Percentiles rank a stretch among this genome's conserved stretches.
phyloP scores from a whole-genome alignment of 2,329 filamentous ascomycete genomes.

The Trichoderma harzianum region DNA sequence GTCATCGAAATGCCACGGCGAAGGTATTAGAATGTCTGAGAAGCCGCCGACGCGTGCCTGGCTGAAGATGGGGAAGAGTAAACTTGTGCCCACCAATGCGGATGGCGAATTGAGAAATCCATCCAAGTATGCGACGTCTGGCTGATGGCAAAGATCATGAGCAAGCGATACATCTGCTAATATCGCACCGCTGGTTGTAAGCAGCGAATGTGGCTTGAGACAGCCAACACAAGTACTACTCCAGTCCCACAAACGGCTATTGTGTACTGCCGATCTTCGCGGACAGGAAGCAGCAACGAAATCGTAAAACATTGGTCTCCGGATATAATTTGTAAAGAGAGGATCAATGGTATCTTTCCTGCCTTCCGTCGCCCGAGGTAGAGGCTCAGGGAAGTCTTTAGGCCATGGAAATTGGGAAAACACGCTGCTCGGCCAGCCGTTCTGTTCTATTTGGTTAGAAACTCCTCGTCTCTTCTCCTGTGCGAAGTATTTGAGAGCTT shows the following conservation, averaged over 20 bases:
- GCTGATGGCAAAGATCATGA: slow-evolving; percentile 49
- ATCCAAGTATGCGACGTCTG: slow-evolving; percentile 47
- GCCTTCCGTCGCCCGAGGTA: not conserved
- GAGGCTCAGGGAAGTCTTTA: slow-evolving; percentile 18
- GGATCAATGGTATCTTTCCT: slow-evolving; percentile 1
- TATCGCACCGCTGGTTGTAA: slow-evolving; percentile 34
- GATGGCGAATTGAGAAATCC: slow-evolving; percentile 51
- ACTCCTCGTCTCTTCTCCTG: slow-evolving; percentile 14
- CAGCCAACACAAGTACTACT: slow-evolving; percentile 34
- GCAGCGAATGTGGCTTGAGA: slow-evolving; percentile 34
- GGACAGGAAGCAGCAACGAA: slow-evolving; percentile 42
- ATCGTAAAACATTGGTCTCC: slow-evolving; percentile 34
- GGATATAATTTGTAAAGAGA: slow-evolving; percentile 23
- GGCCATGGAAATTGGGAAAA: slow-evolving; percentile 20
- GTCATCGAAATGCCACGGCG: slow-evolving; percentile 56
- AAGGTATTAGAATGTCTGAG: slow-evolving; percentile 50
- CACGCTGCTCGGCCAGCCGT: not conserved
- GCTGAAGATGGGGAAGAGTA: slow-evolving; percentile 53
- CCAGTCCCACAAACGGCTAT: slow-evolving; percentile 38
- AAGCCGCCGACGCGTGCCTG: slow-evolving; percentile 54
- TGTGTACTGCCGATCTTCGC: slow-evolving; percentile 43
- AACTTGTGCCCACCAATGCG: slow-evolving; percentile 48
- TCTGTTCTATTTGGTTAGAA: not conserved
- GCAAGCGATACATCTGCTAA: slow-evolving; percentile 55
- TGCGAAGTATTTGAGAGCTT: slow-evolving; percentile 56